Conservation (phyloP, 495 filamentous ascomycete genomes). For the Penicillium paxilli region DNA sequence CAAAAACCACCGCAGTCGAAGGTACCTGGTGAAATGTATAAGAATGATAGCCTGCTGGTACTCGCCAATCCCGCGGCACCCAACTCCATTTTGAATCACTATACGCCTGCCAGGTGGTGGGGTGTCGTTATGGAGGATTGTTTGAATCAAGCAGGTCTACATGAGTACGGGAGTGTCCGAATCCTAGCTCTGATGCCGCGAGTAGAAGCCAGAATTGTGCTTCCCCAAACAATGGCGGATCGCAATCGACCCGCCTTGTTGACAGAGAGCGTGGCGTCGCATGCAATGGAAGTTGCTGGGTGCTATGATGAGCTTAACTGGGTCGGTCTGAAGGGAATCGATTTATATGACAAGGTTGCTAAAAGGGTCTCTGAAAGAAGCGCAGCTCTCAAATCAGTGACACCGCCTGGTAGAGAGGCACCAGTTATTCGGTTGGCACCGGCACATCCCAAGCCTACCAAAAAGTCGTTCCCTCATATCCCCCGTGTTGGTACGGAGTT, state of each 20-base stretch:
- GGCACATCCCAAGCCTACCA: conserved; percentile 5
- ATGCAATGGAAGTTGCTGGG: conserved; percentile 49
- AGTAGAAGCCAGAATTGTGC: conserved; percentile 42
- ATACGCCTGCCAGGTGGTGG: conserved; percentile 38
- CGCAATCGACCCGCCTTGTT: conserved; percentile 55
- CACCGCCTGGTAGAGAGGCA: conserved; percentile 38
- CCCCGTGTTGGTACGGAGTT: conserved; percentile 16
- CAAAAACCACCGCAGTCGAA: conserved; percentile 21
- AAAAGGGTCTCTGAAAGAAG: conserved; percentile 34
- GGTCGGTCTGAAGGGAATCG: conserved; percentile 27
- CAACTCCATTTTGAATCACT: conserved; percentile 35
- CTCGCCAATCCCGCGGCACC: conserved; percentile 52
- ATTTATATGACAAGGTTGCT: conserved; percentile 33
- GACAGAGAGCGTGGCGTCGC: conserved; percentile 53
- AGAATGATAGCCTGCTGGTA: conserved; percentile 68
- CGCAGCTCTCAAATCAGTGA: conserved; percentile 30
- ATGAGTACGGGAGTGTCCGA: conserved; percentile 59
- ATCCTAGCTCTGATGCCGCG: conserved; percentile 64
- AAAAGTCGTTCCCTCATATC: conserved; percentile 13
- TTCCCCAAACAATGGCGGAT: conserved; percentile 53
- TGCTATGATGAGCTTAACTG: conserved; percentile 12
- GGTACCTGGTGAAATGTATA: conserved; percentile 29
- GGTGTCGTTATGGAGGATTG: conserved; percentile 30
- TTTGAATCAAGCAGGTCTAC: conserved; percentile 26
- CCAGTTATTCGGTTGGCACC: conserved; percentile 25